Evolutionary conservation across 1,139 yeast genomes (phyloP).

Genomic region (Nakaseomyces bracarensis): DNA sequence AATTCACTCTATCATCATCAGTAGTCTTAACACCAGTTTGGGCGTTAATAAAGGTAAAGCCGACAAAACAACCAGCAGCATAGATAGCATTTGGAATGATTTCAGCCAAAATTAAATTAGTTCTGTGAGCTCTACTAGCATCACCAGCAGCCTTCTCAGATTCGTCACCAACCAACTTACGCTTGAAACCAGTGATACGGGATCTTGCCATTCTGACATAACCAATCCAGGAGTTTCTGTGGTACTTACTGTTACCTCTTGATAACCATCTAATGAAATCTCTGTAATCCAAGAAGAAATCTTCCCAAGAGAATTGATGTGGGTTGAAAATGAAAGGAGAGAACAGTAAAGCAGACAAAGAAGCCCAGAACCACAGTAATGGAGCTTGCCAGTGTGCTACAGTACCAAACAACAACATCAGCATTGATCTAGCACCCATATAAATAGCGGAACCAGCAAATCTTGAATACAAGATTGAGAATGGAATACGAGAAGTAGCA

Average conservation of each 20-base stretch:
- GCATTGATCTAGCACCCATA: constrained; percentile 86
- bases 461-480: constrained; percentile 88
- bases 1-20: constrained; percentile 54
- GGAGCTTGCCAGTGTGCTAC: constrained; percentile 97
- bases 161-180: constrained; percentile 76
- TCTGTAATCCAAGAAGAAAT: constrained; percentile 96
- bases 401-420: constrained; percentile 86
- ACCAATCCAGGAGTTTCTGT: constrained; percentile 99
- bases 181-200: constrained; percentile 95
- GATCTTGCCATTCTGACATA: constrained; percentile 93
- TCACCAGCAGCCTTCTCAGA: constrained; percentile 95
- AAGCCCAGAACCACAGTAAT: constrained; percentile 97
- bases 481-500: constrained; percentile 97
- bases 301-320: constrained; percentile 98
- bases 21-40: constrained; percentile 77
- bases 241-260: constrained; percentile 98
- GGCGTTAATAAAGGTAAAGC: constrained; percentile 88
- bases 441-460: constrained; percentile 96
- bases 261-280: constrained; percentile 98
- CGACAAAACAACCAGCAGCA: constrained; percentile 86
- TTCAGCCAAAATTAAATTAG: constrained; percentile 80
- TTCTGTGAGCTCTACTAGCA: constrained; percentile 86
- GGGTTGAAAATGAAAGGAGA: constrained; percentile 97
- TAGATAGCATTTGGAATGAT: constrained; percentile 73
- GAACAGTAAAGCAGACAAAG: constrained; percentile 78